These are phyloP conservation scores for Penicillium dipodomyicola DNA, from an alignment of 495 filamentous ascomycete species.

Conservation along the genomic window DNA sequence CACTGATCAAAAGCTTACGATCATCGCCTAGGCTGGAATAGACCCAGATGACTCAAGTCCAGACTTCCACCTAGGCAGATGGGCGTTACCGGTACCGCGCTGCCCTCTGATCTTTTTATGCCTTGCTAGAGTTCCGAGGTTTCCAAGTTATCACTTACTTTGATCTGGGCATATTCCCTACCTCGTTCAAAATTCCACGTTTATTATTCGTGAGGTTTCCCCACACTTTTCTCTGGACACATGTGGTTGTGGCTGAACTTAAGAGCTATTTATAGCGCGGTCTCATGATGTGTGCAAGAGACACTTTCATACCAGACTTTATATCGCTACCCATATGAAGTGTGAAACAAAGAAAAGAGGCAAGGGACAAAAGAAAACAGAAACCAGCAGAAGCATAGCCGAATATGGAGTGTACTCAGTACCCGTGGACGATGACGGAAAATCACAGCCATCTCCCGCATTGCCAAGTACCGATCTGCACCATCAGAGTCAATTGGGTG, in stretches of 20 bases:
- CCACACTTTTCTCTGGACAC: constrained; percentile 18
- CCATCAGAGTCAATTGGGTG: constrained; percentile 12
- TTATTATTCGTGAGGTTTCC: constrained; percentile 31
- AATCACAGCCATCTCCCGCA: constrained; percentile 15
- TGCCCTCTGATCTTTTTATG: too few species aligned
- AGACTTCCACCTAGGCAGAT: too few species aligned
- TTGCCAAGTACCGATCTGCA: constrained; percentile 18
- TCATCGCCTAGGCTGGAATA: too few species aligned
- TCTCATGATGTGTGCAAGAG: constrained; percentile 7
- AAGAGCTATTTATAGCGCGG: not conserved
- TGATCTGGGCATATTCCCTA: too few species aligned
- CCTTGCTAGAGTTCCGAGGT: too few species aligned
- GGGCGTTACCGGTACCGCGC: too few species aligned
- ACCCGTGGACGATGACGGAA: constrained; percentile 6
- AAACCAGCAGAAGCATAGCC: not conserved
- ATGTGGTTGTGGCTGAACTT: constrained; percentile 1
- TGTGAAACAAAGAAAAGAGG: not conserved
- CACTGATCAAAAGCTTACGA: too few species aligned
- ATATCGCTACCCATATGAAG: too few species aligned
- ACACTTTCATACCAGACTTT: not conserved
- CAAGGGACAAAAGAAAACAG: not conserved
- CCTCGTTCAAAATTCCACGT: not conserved
- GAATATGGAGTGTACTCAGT: not conserved
- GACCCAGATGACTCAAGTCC: too few species aligned
- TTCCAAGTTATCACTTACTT: too few species aligned